Base-by-base conservation (phyloP, 805 yeast genomes). In the Ogataea neopini region DNA sequence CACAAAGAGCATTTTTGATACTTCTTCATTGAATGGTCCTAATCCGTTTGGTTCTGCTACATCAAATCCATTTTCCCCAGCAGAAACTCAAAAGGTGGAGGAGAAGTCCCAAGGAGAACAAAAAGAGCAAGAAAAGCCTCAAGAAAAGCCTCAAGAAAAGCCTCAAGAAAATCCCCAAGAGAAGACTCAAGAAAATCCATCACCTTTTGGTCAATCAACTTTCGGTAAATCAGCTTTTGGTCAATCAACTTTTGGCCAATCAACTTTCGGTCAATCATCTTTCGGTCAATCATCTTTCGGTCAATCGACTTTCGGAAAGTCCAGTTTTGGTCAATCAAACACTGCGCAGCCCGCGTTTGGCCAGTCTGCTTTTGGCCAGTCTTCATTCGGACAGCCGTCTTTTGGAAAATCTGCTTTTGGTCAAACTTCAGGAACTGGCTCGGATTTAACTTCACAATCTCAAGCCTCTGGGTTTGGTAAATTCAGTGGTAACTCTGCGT, bases 191-290 rank as follows among this genome's bases (percentile, higher is more conserved):
- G 43, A 13, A 13, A 32, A 17, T 5, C 8, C 18, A 19, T 32
- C 35, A 22, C 19, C 45, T 29, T 34, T 28, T 28, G 37, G 48
- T 18, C 28, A 48, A 44, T 29, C 55, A 19, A 37, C 35, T 5
- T 44, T 29, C 40, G 33, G 28, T 13, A 25, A 36, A 28, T 37
- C 47, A 35, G 38, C 42, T 36, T 19, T 29, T 20, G 43, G 28
- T 7, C 20, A 15, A 18, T 49, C 68, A 9, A 42, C 61, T 1
- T 64, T 62, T 44, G 70, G 67, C 11, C 33, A 15, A 14, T 17
- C 68, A 7, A 41, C 61, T 2, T 64, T 62, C 44, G 70, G 67
- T 8, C 25, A 15, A 14, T 13, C 68, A 8, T 42, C 61, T 1
- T 64, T 62, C 44, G 70, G 67, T 11, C 25, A 15, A 14, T 26